phyloP scores from a whole-genome alignment of 176 grass and related monocot genomes.

The Oryza longistaminata region DNA sequence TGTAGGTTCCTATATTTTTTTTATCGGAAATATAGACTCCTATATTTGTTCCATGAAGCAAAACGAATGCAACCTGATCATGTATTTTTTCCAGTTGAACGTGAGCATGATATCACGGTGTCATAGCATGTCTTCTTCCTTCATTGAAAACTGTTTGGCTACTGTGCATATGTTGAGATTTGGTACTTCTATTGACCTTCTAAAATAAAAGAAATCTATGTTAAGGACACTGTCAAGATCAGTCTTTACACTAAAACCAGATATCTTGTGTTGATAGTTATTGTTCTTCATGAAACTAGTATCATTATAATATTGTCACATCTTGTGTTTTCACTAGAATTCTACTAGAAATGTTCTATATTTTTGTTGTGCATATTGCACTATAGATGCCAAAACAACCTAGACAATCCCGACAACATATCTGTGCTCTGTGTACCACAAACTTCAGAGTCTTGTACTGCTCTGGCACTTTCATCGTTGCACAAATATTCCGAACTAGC shows the following conservation, averaged over 20 bases:
- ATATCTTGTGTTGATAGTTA: neutral
- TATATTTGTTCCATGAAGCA: neutral
- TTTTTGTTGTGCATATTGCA: neutral
- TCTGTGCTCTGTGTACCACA: neutral
- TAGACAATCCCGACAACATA: neutral
- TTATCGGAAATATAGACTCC: neutral
- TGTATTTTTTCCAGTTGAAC: neutral
- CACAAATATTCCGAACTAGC: neutral
- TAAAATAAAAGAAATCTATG: neutral
- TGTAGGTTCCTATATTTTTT: neutral
- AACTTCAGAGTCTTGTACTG: neutral
- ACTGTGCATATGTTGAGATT: neutral
- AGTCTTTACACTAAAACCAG: neutral
- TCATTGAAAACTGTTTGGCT: neutral
- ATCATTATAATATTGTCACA: neutral
- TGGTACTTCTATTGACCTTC: neutral
- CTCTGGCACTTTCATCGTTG: neutral
- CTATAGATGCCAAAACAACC: neutral
- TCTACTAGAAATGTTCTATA: neutral
- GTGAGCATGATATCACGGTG: neutral
- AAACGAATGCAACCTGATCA: neutral
- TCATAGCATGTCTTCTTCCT: neutral
- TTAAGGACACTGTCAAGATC: neutral
- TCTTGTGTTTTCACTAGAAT: constrained; percentile 4
- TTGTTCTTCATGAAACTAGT: neutral